A percentile compares a stretch with the other conserved stretches of the same genome.
Evolutionary conservation across 257 asterid genomes (phyloP).

Genomic region (Solanum ahanhuiri): DNA sequence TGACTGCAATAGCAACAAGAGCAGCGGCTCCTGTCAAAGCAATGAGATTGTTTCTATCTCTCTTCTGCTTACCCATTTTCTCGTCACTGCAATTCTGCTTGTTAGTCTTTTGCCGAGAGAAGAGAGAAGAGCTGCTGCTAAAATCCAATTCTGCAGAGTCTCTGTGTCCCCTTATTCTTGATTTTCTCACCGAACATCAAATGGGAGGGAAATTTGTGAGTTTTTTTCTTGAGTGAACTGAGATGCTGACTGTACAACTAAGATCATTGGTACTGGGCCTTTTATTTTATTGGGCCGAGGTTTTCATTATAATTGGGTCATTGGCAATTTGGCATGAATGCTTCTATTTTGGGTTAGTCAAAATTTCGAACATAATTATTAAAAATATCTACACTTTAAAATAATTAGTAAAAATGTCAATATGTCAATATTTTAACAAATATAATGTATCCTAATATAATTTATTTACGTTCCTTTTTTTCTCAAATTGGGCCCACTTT

Average conservation of each 20-base stretch:
- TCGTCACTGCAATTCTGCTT: background rate
- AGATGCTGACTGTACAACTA: background rate
- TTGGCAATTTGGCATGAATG: no score
- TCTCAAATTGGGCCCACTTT: no score
- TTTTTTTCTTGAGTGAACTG: background rate
- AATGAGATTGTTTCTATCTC: slow-evolving; percentile 26
- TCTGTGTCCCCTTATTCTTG: background rate
- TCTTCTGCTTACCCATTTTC: slow-evolving; percentile 23
- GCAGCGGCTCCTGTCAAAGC: slow-evolving; percentile 94
- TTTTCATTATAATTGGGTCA: background rate
- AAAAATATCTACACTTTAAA: no score
- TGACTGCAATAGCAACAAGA: slow-evolving; percentile 62
- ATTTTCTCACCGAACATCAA: background rate
- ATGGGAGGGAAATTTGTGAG: background rate
- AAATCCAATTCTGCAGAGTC: background rate
- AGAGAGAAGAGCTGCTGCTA: background rate
- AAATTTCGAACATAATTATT: no score
- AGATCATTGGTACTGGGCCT: background rate
- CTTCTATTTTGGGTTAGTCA: no score
- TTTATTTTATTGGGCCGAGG: background rate
- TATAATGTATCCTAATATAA: no score
- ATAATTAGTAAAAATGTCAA: no score
- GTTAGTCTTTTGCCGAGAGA: background rate
- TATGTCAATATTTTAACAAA: no score
- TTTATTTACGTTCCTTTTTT: no score